Conservation (phyloP, 2,329 filamentous ascomycete genomes). For the Aureobasidium sp. region DNA sequence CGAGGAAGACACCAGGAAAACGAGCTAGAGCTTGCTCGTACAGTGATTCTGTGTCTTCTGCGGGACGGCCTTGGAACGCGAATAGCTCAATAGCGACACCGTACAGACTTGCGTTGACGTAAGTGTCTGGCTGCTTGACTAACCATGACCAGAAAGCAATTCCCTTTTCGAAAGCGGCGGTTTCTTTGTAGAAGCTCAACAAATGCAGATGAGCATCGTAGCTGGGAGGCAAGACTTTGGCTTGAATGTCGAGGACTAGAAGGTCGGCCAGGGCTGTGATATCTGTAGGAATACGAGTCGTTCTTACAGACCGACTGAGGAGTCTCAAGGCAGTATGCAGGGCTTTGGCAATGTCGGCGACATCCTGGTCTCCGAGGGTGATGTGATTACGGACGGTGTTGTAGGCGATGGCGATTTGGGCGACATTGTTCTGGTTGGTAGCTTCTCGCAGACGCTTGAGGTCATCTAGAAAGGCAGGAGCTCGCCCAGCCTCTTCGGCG, state of each 20-base stretch:
- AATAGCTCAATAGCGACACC: conserved; percentile 45
- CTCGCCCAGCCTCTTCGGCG: background rate
- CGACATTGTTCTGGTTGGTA: conserved; percentile 19
- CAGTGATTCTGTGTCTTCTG: conserved; percentile 40
- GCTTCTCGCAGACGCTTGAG: conserved; percentile 20
- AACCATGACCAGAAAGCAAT: conserved; percentile 45
- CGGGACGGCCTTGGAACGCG: conserved; percentile 34
- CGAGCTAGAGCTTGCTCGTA: conserved; percentile 40
- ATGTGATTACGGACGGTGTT: conserved; percentile 3
- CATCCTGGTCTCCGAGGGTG: conserved; percentile 22
- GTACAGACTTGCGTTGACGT: conserved; percentile 37
- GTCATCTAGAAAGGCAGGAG: conserved; percentile 1
- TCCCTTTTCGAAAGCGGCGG: conserved; percentile 33
- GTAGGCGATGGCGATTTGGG: conserved; percentile 21
- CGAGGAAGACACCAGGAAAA: conserved; percentile 41
- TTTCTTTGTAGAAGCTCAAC: conserved; percentile 42
- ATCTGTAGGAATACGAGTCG: background rate
- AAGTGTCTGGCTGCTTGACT: conserved; percentile 34
- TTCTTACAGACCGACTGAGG: background rate
- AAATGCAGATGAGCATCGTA: conserved; percentile 39
- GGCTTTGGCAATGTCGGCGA: conserved; percentile 30
- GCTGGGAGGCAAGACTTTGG: conserved; percentile 31
- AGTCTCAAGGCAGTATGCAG: conserved; percentile 32
- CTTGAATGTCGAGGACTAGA: conserved; percentile 36
- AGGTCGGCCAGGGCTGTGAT: conserved; percentile 29